Percentiles rank a stretch among this genome's conserved stretches.
Evolutionary conservation across 768 basidiomycete genomes (phyloP).

Genomic region (Mycena maculata): DNA sequence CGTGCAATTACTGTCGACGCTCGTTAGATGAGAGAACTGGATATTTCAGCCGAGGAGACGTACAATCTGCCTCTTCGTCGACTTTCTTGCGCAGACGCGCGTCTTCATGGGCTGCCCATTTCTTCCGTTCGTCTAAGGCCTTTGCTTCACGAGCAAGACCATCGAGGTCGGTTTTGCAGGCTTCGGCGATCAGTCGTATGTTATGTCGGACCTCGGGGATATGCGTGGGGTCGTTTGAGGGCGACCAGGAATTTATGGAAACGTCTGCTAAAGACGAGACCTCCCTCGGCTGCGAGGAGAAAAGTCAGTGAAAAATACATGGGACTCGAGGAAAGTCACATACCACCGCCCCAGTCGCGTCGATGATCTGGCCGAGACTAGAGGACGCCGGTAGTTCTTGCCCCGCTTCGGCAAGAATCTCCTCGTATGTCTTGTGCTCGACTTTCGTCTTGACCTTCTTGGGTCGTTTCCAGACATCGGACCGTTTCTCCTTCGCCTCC

Average conservation of each 20-base stretch:
- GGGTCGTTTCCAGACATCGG: constrained; percentile 88
- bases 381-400: constrained; percentile 59
- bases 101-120: constrained; percentile 78
- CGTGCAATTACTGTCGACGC: constrained; percentile 73
- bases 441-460: constrained; percentile 87
- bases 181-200: constrained; percentile 85
- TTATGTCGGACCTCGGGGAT: constrained; percentile 99
- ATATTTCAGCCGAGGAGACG: constrained; percentile 39
- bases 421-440: constrained; percentile 97
- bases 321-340: constrained; percentile 42
- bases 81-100: constrained; percentile 74
- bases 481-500: constrained; percentile 68
- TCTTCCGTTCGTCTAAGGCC: constrained; percentile 81
- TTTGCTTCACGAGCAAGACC: constrained; percentile 92
- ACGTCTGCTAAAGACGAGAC: constrained; percentile 87
- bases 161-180: constrained; percentile 86
- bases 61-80: constrained; percentile 82
- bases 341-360: constrained; percentile 93
- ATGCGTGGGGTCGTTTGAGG: constrained; percentile 85
- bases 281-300: constrained; percentile 75
- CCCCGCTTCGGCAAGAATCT: constrained; percentile 91
- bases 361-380: constrained; percentile 89
- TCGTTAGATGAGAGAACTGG: constrained; percentile 8
- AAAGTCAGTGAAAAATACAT: not conserved
- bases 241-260: constrained; percentile 83